Base-by-base conservation (phyloP, 176 grass and related monocot species). In the Carex myosuroides region DNA sequence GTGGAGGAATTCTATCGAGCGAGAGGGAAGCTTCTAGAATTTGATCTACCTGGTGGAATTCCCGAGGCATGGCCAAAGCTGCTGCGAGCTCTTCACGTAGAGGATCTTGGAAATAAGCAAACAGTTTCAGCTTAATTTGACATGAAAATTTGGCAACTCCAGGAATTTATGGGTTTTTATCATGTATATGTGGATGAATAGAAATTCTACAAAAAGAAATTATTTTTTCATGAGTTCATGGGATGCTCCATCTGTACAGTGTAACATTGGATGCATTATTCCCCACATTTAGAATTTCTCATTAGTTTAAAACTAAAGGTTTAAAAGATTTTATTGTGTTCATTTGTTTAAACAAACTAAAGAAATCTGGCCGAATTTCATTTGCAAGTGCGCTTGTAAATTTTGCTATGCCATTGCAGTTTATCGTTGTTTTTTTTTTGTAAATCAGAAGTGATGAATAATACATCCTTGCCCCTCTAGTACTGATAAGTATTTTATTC, bases 21-120 rank as follows among this genome's bases (percentile, higher is more conserved):
- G 41, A 85, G 93, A 13, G 89, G 89, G 0, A 99, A 95, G 84
- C 96, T 95, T 70, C 72, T 95, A 44, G 88, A 99, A 84, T 99
- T 99, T 73, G 80, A 95, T 86, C 73, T 99, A 79, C 93, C 96
- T 0, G 96, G 96, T 53, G 96, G 96, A 22, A 94, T 95, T 44
- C 87, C 93, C 0, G 91, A 95, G 56, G 95, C 96, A 1, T 99
- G 96, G 93, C 93, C 93, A 3, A 99, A 99, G 88, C 84, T 99
- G 62, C 85, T 99, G 46, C 83, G 79, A 76, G 93, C 93, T 13
- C 87, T 99, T 74, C 87, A 93, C 84, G 53, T 99, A 64, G 89
- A 99, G 57, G 86, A 88, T 68, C 91, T 89, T 9, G 64, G 89
- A 7, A 88, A 92, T 17, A 85, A 92, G 70, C 86, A 81, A 89